Conservation (phyloP, 768 basidiomycete genomes). For the Phlegmacium glaucopus region DNA sequence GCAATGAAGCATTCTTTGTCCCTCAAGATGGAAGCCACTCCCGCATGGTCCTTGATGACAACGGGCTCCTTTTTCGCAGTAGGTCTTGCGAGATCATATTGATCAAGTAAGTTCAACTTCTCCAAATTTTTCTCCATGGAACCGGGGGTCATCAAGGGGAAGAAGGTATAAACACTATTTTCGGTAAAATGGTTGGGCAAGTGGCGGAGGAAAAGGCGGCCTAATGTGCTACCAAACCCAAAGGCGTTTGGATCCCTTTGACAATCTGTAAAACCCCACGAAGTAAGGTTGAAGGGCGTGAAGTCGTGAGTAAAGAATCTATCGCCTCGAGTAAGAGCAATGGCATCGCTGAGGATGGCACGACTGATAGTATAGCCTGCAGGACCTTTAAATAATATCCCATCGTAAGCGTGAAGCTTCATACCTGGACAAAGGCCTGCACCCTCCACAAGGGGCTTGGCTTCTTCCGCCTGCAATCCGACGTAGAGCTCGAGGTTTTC, state of each 20-base stretch:
- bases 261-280: constrained; percentile 85
- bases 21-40: constrained; percentile 51
- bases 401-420: not conserved
- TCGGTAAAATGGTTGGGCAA: constrained; percentile 66
- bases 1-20: constrained; percentile 41
- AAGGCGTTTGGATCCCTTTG: constrained; percentile 68
- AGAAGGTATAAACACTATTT: constrained; percentile 78
- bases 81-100: constrained; percentile 59
- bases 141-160: constrained; percentile 81
- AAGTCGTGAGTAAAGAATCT: constrained; percentile 80
- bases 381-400: not conserved
- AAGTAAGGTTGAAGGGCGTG: constrained; percentile 75
- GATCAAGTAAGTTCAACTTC: constrained; percentile 48
- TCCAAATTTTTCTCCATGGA: constrained; percentile 59
- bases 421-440: constrained; percentile 82
- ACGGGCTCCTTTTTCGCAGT: constrained; percentile 19
- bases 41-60: constrained; percentile 43
- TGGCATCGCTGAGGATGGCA: constrained; percentile 83
- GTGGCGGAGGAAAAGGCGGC: constrained; percentile 69
- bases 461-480: constrained; percentile 74
- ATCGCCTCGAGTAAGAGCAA: constrained; percentile 84
- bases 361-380: constrained; percentile 79
- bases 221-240: constrained; percentile 76
- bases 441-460: constrained; percentile 71
- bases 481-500: constrained; percentile 79